A percentile compares a stretch with the other conserved stretches of the same genome.
phyloP scores from a whole-genome alignment of 208 protist species.

The Wallacemonas sp. region DNA sequence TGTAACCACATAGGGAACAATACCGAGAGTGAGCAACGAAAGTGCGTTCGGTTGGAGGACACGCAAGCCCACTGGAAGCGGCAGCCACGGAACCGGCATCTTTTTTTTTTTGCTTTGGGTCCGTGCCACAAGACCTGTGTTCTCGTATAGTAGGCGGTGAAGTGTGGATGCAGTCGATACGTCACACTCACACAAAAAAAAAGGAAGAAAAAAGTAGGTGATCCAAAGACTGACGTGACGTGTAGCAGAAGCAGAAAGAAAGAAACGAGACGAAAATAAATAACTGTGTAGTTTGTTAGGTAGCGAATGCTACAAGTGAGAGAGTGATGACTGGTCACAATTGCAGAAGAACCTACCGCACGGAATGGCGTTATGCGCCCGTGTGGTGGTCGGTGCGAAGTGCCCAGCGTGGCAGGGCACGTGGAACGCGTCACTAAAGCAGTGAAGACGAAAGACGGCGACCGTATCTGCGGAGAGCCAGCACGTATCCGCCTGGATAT shows the following conservation, averaged over 20 bases:
- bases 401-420: conserved; percentile 6
- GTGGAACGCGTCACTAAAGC: conserved; percentile 47
- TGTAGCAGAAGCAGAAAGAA: neutral
- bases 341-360: conserved; percentile 12
- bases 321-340: neutral
- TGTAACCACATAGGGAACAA: no score
- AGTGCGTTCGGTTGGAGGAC: no score
- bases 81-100: no score
- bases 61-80: no score
- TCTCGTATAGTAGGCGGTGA: neutral
- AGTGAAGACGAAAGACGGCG: conserved; percentile 14
- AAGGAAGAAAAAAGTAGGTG: conserved; percentile 7
- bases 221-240: neutral
- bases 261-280: conserved; percentile 3
- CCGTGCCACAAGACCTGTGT: neutral
- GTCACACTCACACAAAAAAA: neutral
- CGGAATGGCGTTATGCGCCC: no score
- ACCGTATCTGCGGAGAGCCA: conserved; percentile 41
- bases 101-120: no score
- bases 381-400: no score
- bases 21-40: no score
- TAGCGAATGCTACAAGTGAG: neutral
- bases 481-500: conserved; percentile 25
- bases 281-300: neutral
- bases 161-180: neutral